These are phyloP conservation scores for Panellus pusillus DNA, from an alignment of 768 basidiomycete genomes.

Conservation along the genomic window DNA sequence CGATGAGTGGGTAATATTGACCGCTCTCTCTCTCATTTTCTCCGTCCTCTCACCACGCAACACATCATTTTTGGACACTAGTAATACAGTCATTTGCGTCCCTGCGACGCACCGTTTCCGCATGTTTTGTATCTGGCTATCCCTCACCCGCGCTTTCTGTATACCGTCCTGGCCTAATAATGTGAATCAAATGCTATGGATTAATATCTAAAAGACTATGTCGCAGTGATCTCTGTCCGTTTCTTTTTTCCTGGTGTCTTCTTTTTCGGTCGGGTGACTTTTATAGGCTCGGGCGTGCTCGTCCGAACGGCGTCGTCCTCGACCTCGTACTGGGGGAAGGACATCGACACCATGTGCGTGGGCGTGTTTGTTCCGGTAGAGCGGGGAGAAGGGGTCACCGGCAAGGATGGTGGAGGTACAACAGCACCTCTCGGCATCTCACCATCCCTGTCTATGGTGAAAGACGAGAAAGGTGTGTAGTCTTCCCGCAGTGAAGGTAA, in stretches of 20 bases:
- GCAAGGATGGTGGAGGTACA: constrained; percentile 6
- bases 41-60: constrained; percentile 9
- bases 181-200: constrained; percentile 23
- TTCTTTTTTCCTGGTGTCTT: constrained; percentile 65
- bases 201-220: constrained; percentile 5
- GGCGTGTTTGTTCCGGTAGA: constrained; percentile 36
- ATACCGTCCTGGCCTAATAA: constrained; percentile 20
- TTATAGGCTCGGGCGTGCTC: constrained; percentile 68
- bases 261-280: constrained; percentile 74
- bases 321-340: constrained; percentile 57
- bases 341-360: constrained; percentile 29
- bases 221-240: constrained; percentile 39
- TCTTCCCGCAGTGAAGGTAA: constrained; percentile 47
- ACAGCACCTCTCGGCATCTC: constrained; percentile 78
- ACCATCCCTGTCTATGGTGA: constrained; percentile 72
- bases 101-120: constrained; percentile 11
- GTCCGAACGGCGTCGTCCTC: constrained; percentile 44
- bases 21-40: background rate
- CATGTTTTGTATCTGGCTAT: constrained; percentile 16
- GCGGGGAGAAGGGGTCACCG: constrained; percentile 25
- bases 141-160: constrained; percentile 25
- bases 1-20: constrained; percentile 35
- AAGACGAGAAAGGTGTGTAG: constrained; percentile 44
- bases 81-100: constrained; percentile 8
- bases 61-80: constrained; percentile 19